Base-by-base conservation (phyloP, 2,329 filamentous ascomycete species). In the Magnaporthales sp. region DNA sequence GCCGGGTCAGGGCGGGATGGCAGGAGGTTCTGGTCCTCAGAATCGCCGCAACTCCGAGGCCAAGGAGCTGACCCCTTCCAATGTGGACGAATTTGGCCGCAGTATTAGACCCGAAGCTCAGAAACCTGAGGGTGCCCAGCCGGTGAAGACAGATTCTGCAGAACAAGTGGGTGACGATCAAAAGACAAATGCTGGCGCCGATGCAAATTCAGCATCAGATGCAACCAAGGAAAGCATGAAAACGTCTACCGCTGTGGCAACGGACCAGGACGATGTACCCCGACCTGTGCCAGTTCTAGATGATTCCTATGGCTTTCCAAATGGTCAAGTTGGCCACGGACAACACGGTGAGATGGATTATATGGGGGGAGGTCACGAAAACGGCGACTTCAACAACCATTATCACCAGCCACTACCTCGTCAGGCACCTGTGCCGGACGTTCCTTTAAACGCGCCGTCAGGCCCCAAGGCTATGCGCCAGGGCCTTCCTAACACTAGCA, bases 391-490 rank as follows among this genome's bases (percentile, higher is more conserved):
- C 61, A 46, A 61, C 56, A 29, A 26, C 27, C 61, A 63, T n/a
- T 63, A 63, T 19, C 29, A 63, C 19, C 63, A 64, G 26, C 51
- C 51, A 24, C 38, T 46, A 46, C 63, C 54, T 19, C 64, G 64
- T 10, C 64, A 54, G 24, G 64, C 26, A 30, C 63, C 63, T 8
- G 31, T 56, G 27, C 76, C 76, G 26, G 79, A 79, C 69, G 79
- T 83, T 65, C 87, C 87, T 61, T 77, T 88, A 78, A 92, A 84
- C 79, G 95, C 95, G 30, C 95, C 95, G 30, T 96, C 91, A 66
- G 95, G 93, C 10, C 95, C 95, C 63, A 93, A 95, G 78, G 95
- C 95, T 22, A 96, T 98, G 92, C 86, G 94, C 69, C 90, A 95
- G 77, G 92, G 93, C 31, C 81, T 93, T 11, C 91, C 91, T 65